phyloP scores from a whole-genome alignment of 2,329 filamentous ascomycete species.

The Coniochaeta sp. region DNA sequence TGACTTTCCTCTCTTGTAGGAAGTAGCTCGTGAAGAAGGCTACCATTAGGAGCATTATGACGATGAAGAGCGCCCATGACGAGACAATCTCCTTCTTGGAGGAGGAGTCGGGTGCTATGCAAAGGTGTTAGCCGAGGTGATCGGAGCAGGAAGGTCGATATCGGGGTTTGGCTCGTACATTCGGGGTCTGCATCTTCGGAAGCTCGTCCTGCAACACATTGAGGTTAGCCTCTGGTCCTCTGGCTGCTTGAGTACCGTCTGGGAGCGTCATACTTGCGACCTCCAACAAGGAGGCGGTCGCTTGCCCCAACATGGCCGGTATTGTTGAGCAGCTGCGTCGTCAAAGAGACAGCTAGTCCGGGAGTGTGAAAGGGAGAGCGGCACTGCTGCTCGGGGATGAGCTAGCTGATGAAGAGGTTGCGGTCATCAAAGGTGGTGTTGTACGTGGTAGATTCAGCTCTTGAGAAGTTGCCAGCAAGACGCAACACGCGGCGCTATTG shows the following conservation, averaged over 20 bases:
- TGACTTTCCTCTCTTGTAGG: constrained; percentile 92
- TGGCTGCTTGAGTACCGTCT: constrained; percentile 15
- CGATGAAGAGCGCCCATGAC: constrained; percentile 96
- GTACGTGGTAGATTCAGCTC: not conserved
- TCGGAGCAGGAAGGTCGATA: not conserved
- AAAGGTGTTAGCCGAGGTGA: constrained; percentile 1
- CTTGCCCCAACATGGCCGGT: constrained; percentile 25
- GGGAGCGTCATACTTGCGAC: constrained; percentile 27
- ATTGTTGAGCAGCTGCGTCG: not conserved
- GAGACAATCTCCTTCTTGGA: constrained; percentile 90
- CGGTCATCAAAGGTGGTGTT: not conserved
- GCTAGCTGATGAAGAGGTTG: not conserved
- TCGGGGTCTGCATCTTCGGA: constrained; percentile 40
- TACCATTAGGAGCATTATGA: constrained; percentile 86
- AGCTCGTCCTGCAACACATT: constrained; percentile 28
- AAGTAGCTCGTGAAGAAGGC: constrained; percentile 97
- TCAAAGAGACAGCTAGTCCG: not conserved
- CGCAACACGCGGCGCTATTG: not conserved
- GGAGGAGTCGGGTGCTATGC: constrained; percentile 63
- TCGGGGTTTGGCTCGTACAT: constrained; percentile 24
- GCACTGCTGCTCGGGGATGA: not conserved
- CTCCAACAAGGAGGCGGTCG: constrained; percentile 28
- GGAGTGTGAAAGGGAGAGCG: not conserved
- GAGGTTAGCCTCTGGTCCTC: not conserved
- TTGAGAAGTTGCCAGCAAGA: not conserved